Base-by-base conservation (phyloP, 805 yeast species). In the Pichia nakasei region DNA sequence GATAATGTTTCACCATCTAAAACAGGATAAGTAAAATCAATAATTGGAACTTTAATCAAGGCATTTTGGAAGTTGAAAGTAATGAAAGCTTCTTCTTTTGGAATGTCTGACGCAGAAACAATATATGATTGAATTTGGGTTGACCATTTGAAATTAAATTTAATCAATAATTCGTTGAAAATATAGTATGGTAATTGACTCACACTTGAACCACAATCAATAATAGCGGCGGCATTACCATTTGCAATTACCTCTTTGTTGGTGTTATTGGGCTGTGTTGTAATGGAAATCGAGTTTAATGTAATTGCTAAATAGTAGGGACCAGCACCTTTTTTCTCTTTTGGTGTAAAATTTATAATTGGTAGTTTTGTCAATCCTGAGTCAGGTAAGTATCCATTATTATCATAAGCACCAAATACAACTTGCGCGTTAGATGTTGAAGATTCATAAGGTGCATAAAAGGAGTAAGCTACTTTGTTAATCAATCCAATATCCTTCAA, bases 341-440 rank as follows among this genome's bases (percentile, higher is more conserved):
- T 65, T 24, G 19, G 18, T 9, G 38, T 20, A 34, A 35, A 47
- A 24, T 47, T 32, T n/a, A 47, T 37, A 11, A 53, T 42, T 20
- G 56, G 56, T 9, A 53, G 11, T 13, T 46, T 22, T 2, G 47
- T 52, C 17, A 52, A 33, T 2, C 51, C 49, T n/a, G 83, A 83
- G 0, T 58, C 39, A 56, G 72, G 72, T 55, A 77, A 78, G 19
- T 73, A 70, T 44, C 68, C 41, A 26, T 42, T 37, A n/a, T 31
- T 69, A 54, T 82, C 87, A 21, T 76, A 70, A 26, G 78, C 88
- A 39, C 88, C 88, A 61, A 82, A 82, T 37, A 80, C 53, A 11
- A 82, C 69, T 29, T 13, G 32, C 7, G 32, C n/a, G 7, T 29
- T 29, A 49, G 48, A 15, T n/a, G 41, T 38, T 18, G 59, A 56